A percentile compares a stretch with the other conserved stretches of the same genome.
These are phyloP conservation scores for Debaryomyces singareniensis DNA, from an alignment of 1,139 yeast species.

Conservation along the genomic window DNA sequence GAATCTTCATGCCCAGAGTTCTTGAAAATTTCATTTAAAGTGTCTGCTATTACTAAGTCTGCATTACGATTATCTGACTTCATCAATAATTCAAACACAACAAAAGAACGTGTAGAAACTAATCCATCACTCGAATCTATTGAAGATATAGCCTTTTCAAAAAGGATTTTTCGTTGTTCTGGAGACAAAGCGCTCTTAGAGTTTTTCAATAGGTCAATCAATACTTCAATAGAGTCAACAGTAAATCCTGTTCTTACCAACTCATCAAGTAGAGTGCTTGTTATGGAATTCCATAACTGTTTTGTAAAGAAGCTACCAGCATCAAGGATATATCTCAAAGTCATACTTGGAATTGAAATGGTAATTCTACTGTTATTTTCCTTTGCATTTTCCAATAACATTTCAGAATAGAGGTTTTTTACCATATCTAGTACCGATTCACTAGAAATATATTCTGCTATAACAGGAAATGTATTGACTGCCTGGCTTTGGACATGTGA, in stretches of 20 bases:
- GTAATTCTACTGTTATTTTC: constrained; percentile 38
- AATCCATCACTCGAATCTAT: constrained; percentile 41
- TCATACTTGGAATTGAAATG: constrained; percentile 66
- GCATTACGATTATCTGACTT: constrained; percentile 3
- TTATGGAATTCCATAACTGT: constrained; percentile 16
- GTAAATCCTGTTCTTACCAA: constrained; percentile 20
- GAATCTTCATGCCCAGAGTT: not conserved
- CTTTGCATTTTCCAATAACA: constrained; percentile 17
- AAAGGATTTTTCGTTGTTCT: constrained; percentile 32
- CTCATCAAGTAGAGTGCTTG: constrained; percentile 16
- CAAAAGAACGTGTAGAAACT: constrained; percentile 47
- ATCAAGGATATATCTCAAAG: constrained; percentile 55
- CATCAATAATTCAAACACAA: constrained; percentile 47
- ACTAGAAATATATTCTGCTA: constrained; percentile 23
- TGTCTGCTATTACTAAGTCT: not conserved
- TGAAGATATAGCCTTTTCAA: constrained; percentile 30
- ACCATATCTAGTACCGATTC: constrained; percentile 19
- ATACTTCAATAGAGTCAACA: constrained; percentile 59
- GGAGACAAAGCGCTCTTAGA: constrained; percentile 45
- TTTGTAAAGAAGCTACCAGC: constrained; percentile 17
- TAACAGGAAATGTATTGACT: constrained; percentile 47
- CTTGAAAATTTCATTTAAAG: not conserved
- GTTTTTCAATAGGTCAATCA: constrained; percentile 51
- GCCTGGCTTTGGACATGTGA: constrained; percentile 81
- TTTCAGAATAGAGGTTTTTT: constrained; percentile 18